Conservation (phyloP, 352 stramenopile genomes). For the Phytophthora brassicae region DNA sequence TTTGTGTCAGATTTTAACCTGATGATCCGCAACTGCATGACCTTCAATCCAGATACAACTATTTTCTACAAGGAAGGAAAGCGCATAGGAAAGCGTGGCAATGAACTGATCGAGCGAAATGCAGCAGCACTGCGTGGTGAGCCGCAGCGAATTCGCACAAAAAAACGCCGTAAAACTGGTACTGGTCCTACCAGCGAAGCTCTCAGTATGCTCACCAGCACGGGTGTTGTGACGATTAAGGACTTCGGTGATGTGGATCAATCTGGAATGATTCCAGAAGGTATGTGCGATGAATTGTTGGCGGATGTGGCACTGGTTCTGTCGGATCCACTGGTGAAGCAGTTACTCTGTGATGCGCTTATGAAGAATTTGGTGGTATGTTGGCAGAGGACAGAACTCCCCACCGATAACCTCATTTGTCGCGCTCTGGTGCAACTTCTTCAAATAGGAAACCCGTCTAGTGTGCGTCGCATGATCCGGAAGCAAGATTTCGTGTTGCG, state of each 20-base stretch:
- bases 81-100: conserved; percentile 77
- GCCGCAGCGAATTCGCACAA: conserved; percentile 72
- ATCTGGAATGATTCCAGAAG: conserved; percentile 82
- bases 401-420: conserved; percentile 81
- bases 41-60: conserved; percentile 84
- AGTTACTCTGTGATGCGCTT: conserved; percentile 73
- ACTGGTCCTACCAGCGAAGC: conserved; percentile 47
- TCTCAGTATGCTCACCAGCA: conserved; percentile 73
- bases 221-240: conserved; percentile 60
- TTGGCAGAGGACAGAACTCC: conserved; percentile 65
- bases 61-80: conserved; percentile 91
- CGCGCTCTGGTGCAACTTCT: conserved; percentile 82
- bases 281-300: conserved; percentile 74
- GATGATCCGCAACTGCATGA: conserved; percentile 88
- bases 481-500: conserved; percentile 84
- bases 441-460: conserved; percentile 79
- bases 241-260: conserved; percentile 75
- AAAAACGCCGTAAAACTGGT: conserved; percentile 73
- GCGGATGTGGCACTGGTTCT: conserved; percentile 79
- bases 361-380: conserved; percentile 66
- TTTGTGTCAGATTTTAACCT: conserved; percentile 82
- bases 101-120: conserved; percentile 79
- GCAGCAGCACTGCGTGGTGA: conserved; percentile 60
- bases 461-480: conserved; percentile 81
- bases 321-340: conserved; percentile 76